Evolutionary conservation across 306 rosid species (phyloP).

Genomic region (Sindora glabra): DNA sequence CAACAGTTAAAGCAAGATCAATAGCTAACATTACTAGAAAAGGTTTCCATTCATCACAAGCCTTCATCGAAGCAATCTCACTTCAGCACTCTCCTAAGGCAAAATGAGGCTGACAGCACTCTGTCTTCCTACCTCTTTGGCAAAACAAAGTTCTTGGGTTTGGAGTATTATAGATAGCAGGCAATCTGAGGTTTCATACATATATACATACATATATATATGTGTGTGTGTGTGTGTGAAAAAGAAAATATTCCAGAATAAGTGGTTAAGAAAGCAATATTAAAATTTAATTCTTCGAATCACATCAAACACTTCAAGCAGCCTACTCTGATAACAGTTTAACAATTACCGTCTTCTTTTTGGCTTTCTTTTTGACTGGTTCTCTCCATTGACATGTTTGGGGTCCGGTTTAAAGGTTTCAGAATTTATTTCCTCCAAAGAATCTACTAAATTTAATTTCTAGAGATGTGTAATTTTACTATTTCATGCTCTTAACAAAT

Average conservation of each 20-base stretch:
- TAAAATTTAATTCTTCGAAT: conserved; percentile 63
- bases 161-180: conserved; percentile 2
- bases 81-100: conserved; percentile 8
- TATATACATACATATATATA: no score
- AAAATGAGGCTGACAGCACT: conserved; percentile 13
- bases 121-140: conserved; percentile 8
- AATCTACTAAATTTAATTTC: no score
- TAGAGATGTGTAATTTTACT: no score
- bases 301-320: conserved; percentile 61
- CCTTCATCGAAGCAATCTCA: conserved; percentile 27
- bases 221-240: no score
- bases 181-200: no score
- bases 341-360: conserved; percentile 27
- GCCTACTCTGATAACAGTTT: conserved; percentile 37
- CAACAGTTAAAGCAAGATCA: conserved; percentile 53
- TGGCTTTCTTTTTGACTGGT: conserved; percentile 44
- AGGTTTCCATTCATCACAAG: conserved; percentile 68
- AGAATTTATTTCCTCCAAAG: no score
- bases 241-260: conserved; percentile 39
- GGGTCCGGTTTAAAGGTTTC: no score
- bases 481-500: no score
- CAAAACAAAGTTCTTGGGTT: conserved; percentile 3
- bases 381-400: no score
- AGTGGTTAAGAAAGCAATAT: conserved; percentile 61
- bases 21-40: conserved; percentile 65